Base-by-base conservation (phyloP, 805 yeast species). In the Saturnispora mendoncae region DNA sequence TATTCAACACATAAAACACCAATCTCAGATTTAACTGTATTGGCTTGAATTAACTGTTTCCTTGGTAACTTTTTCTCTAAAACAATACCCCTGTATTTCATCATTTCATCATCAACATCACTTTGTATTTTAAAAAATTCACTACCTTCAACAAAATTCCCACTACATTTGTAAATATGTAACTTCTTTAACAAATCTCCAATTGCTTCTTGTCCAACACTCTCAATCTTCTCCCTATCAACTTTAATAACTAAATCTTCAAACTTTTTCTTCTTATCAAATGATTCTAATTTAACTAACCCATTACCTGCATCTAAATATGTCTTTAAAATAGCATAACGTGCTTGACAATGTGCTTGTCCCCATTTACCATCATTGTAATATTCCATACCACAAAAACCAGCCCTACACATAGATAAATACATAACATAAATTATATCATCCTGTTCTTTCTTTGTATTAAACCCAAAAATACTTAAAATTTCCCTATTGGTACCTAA, bases 341-440 rank as follows among this genome's bases (percentile, higher is more conserved):
- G 71, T 3, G 95, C 95, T 65, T 85, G 94, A 86, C 85, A 84
- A 59, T 86, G 96, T 12, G 96, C 79, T 65, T 86, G 96, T 24
- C 95, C 95, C 95, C 95, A 86, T 62, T 84, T 85, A 45, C 68
- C 65, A 23, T 84, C 71, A 34, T 62, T 62, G 86, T 94, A 86
- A 58, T 72, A 84, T 60, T 86, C 94, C 55, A 86, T 69, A 6
- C 84, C 90, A 27, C 82, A 55, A 38, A 86, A 66, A 44, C 95
- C 96, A 5, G 95, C 95, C 51, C 95, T 72, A 20, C 86, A 82
- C 96, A 86, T 86, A 49, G 75, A 78, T 48, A 85, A 64, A 50
- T 78, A 83, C 13, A 88, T 84, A 32, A 82, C 69, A 53, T 71
- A 74, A 33, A 76, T 68, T 39, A 84, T 72, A 43, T 74, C 77